Percentiles rank a stretch among this genome's conserved stretches.
These are phyloP conservation scores for Naumovozyma baii DNA, from an alignment of 805 yeast genomes.

Conservation along the genomic window DNA sequence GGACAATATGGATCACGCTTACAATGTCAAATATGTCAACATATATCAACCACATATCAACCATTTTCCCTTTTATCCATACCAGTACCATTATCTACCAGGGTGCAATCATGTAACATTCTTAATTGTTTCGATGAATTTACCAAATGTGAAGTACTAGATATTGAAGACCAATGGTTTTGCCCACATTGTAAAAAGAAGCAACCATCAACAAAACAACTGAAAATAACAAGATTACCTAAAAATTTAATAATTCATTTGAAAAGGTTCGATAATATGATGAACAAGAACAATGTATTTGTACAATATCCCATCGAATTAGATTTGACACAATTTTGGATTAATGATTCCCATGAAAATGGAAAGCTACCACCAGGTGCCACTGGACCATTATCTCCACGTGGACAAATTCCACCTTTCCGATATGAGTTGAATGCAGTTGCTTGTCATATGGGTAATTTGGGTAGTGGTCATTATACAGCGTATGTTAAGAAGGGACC, in stretches of 20 bases:
- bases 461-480: slow-evolving; percentile 84
- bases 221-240: slow-evolving; percentile 72
- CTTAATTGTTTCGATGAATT: slow-evolving; percentile 69
- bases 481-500: slow-evolving; percentile 59
- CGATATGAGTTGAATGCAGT: slow-evolving; percentile 68
- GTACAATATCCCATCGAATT: slow-evolving; percentile 59
- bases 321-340: slow-evolving; percentile 64
- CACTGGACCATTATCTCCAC: slow-evolving; percentile 38
- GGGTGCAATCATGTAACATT: slow-evolving; percentile 32
- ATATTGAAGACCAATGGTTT: slow-evolving; percentile 73
- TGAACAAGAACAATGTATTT: slow-evolving; percentile 49
- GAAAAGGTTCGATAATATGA: slow-evolving; percentile 55
- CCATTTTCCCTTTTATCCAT: slow-evolving; percentile 71
- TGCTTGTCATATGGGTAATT: slow-evolving; percentile 72
- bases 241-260: slow-evolving; percentile 71
- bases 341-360: slow-evolving; percentile 23
- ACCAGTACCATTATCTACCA: slow-evolving; percentile 52
- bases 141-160: slow-evolving; percentile 62
- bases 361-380: slow-evolving; percentile 16
- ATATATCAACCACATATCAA: slow-evolving; percentile 78
- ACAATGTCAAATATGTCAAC: slow-evolving; percentile 59
- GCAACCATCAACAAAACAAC: slow-evolving; percentile 55
- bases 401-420: slow-evolving; percentile 76
- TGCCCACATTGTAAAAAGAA: slow-evolving; percentile 67
- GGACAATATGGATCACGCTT: slow-evolving; percentile 83